Evolutionary conservation across 2,329 filamentous ascomycete genomes (phyloP).

Genomic region (Trichoderma citrinoviride): DNA sequence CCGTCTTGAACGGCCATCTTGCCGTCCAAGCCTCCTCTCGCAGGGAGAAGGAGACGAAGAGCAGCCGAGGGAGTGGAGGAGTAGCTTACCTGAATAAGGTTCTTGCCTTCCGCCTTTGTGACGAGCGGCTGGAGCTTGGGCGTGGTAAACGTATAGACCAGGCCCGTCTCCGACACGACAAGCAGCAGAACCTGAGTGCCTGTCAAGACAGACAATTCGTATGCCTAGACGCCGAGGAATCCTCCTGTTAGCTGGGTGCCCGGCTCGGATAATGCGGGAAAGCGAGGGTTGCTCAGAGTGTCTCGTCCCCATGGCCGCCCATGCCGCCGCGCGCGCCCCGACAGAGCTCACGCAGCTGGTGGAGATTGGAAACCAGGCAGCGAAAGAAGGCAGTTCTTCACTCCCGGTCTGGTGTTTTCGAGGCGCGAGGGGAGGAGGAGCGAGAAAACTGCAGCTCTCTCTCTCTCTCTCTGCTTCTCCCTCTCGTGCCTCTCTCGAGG

Average conservation of each 20-base stretch:
- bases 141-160: slow-evolving; percentile 98
- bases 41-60: no score
- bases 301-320: background rate
- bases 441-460: background rate
- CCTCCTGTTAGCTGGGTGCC: slow-evolving; percentile 25
- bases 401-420: background rate
- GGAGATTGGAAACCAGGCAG: background rate
- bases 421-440: background rate
- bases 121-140: slow-evolving; percentile 97
- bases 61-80: background rate
- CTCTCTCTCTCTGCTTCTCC: background rate
- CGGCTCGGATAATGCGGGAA: slow-evolving; percentile 11
- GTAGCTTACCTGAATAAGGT: slow-evolving; percentile 84
- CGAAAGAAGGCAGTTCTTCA: background rate
- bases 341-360: background rate
- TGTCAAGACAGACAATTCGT: slow-evolving; percentile 94
- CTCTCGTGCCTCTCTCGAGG: background rate
- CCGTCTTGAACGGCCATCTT: background rate
- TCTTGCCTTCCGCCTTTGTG: slow-evolving; percentile 98
- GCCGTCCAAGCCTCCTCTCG: background rate
- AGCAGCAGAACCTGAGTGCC: slow-evolving; percentile 96
- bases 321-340: background rate
- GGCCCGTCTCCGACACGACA: slow-evolving; percentile 93
- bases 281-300: background rate
- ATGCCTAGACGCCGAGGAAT: slow-evolving; percentile 61